phyloP scores from a whole-genome alignment of 495 filamentous ascomycete species.

The Bombardia bombarda region DNA sequence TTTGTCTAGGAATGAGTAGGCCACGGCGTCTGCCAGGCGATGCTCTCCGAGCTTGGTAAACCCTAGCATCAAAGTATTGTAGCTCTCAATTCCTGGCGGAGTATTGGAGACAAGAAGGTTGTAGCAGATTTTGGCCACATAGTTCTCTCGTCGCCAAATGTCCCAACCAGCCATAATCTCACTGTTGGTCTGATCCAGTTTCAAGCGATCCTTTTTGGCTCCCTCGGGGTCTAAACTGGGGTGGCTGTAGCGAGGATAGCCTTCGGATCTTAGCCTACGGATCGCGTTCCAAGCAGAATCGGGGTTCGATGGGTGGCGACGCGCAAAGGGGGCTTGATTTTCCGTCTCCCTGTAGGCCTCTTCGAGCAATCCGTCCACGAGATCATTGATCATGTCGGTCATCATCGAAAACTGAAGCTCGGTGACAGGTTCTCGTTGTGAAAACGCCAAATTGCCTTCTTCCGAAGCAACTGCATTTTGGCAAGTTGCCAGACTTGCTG shows the following conservation, averaged over 20 bases:
- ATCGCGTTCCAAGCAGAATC: slow-evolving; percentile 23
- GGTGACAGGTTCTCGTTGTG: slow-evolving; percentile 8
- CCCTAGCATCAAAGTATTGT: slow-evolving; percentile 54
- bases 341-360: slow-evolving; percentile 12
- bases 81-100: slow-evolving; percentile 55
- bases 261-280: slow-evolving; percentile 20
- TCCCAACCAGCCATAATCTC: slow-evolving; percentile 26
- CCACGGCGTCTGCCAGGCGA: slow-evolving; percentile 44
- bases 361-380: slow-evolving; percentile 19
- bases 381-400: slow-evolving; percentile 8
- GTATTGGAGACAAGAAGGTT: slow-evolving; percentile 51
- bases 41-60: slow-evolving; percentile 45
- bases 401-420: slow-evolving; percentile 6
- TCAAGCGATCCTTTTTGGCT: slow-evolving; percentile 10
- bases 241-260: slow-evolving; percentile 28
- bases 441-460: background rate
- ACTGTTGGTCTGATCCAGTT: slow-evolving; percentile 26
- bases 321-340: slow-evolving; percentile 2
- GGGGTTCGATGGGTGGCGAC: slow-evolving; percentile 7
- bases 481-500: no score
- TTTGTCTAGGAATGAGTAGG: slow-evolving; percentile 40
- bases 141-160: slow-evolving; percentile 5
- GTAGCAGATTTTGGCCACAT: slow-evolving; percentile 55
- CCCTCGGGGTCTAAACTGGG: slow-evolving; percentile 10
- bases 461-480: slow-evolving; percentile 9